These are phyloP conservation scores for Tremella mesenterica DNA, from an alignment of 768 basidiomycete species.

Conservation along the genomic window DNA sequence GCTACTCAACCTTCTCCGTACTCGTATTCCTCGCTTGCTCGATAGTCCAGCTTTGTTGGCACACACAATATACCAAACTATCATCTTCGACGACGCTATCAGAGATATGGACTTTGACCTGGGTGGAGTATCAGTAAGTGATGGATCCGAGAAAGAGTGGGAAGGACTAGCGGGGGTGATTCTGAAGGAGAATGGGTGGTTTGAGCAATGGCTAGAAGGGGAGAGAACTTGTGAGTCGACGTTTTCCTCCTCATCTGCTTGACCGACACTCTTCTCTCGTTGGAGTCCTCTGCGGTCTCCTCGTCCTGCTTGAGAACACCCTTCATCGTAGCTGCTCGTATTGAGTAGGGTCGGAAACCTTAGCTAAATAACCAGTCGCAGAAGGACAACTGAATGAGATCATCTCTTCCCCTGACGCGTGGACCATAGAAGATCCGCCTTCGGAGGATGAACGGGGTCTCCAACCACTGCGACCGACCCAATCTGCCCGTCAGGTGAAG, in stretches of 20 bases:
- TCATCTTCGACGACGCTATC: conserved; percentile 74
- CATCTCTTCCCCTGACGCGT: conserved; percentile 71
- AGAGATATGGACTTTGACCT: conserved; percentile 64
- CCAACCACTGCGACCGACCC: conserved; percentile 59
- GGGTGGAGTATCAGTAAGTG: conserved; percentile 37
- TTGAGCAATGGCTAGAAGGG: conserved; percentile 76
- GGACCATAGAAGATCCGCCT: conserved; percentile 67
- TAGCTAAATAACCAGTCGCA: conserved; percentile 53
- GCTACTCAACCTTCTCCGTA: conserved; percentile 63
- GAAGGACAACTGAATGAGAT: conserved; percentile 79
- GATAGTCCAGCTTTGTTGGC: conserved; percentile 76
- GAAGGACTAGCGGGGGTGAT: conserved; percentile 73
- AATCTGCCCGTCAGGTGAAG: conserved; percentile 73
- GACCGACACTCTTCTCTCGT: neutral
- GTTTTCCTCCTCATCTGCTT: neutral
- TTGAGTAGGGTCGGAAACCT: too few species aligned
- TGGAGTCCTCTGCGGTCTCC: neutral
- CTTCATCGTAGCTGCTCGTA: too few species aligned
- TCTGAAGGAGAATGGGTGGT: conserved; percentile 78
- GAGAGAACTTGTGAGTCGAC: conserved; percentile 70
- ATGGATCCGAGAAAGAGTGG: conserved; percentile 49
- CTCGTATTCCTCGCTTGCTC: conserved; percentile 64
- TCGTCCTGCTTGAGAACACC: too few species aligned
- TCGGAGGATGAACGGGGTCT: conserved; percentile 47
- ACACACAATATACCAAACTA: conserved; percentile 87